Base-by-base conservation (phyloP, 768 basidiomycete genomes). In the Coprinellus micaceus region DNA sequence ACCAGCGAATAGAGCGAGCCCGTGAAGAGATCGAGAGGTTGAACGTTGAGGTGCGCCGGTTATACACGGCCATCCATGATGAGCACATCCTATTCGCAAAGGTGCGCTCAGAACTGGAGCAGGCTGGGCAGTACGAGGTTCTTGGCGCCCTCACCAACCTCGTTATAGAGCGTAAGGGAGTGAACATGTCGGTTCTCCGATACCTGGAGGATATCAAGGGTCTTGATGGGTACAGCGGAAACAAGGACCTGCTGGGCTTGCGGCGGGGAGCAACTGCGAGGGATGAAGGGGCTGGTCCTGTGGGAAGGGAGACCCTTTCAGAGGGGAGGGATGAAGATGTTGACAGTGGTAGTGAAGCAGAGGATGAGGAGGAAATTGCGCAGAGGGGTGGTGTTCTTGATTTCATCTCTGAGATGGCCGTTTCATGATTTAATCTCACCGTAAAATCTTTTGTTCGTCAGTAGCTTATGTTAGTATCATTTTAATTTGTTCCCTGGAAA, bases 1-100 rank as follows among this genome's bases (percentile, higher is more conserved):
- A 69, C 46, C 66, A 69, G 48, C 65, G 66, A 17, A 54, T 74
- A 22, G 48, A 62, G 29, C 62, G 62, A 11, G 70, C 73, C 0
- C 39, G 57, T 3, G 70, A 74, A 44, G 74, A 77, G 53, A 63
- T 73, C 4, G 10, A 28, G 0, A 57, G 66, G 0, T 57, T 68
- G 22, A 70, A 75, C 37, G 54, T 74, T 9, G 74, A 75, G 53
- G 63, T 74, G 2, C 49, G 44, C 0, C 64, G 70, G 0, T 41
- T 74, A 4, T 53, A 58, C 33, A 63, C 68, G 0, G 62, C 21
- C 15, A 67, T 72, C 36, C 9, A 60, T 7, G 65, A 72, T 46
- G 68, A 73, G 29, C 44, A 15, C 13, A 12, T 9, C 12, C 46
- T 33, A 15, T 47, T 37, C 22, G 25, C 15, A 5, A n/a, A 30